Evolutionary conservation across 805 yeast genomes (phyloP).

Genomic region (Candida succiphila): DNA sequence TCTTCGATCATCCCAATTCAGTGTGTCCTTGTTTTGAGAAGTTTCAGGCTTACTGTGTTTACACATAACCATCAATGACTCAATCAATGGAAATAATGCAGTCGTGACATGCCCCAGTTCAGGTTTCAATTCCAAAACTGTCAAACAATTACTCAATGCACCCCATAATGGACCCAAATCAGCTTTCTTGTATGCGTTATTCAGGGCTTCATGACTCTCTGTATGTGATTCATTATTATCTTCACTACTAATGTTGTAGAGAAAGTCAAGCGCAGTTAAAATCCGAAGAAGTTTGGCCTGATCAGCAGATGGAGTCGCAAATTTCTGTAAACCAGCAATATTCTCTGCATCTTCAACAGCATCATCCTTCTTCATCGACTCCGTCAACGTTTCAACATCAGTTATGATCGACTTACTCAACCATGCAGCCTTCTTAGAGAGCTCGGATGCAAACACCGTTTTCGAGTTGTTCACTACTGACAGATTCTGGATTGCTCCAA

Average conservation of each 20-base stretch:
- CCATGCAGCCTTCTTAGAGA: slow-evolving; percentile 52
- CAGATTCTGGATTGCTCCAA: slow-evolving; percentile 72
- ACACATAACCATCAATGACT: slow-evolving; percentile 92
- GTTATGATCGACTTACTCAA: slow-evolving; percentile 44
- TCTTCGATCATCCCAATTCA: slow-evolving; percentile 52
- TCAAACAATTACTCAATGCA: slow-evolving; percentile 64
- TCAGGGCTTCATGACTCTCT: slow-evolving; percentile 39
- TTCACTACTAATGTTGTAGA: slow-evolving; percentile 30
- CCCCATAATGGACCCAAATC: slow-evolving; percentile 80
- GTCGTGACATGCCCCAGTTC: slow-evolving; percentile 61
- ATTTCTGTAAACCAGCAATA: slow-evolving; percentile 40
- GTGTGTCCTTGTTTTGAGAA: slow-evolving; percentile 39
- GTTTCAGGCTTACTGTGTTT: slow-evolving; percentile 67
- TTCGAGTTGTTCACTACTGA: slow-evolving; percentile 53
- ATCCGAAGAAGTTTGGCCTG: slow-evolving; percentile 84
- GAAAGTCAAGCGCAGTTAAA: slow-evolving; percentile 78
- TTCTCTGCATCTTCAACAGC: slow-evolving; percentile 42
- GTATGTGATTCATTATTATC: slow-evolving; percentile 10
- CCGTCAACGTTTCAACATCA: slow-evolving; percentile 43
- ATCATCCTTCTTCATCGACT: slow-evolving; percentile 27
- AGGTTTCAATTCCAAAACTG: slow-evolving; percentile 49
- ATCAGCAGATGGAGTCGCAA: slow-evolving; percentile 73
- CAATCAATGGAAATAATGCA: slow-evolving; percentile 76
- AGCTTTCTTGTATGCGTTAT: slow-evolving; percentile 52
- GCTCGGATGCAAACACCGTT: slow-evolving; percentile 53